Evolutionary conservation across 345 rosid species (phyloP), one percentile per base, ranked within the genome.

Genomic region (Camelina sativa): DNA sequence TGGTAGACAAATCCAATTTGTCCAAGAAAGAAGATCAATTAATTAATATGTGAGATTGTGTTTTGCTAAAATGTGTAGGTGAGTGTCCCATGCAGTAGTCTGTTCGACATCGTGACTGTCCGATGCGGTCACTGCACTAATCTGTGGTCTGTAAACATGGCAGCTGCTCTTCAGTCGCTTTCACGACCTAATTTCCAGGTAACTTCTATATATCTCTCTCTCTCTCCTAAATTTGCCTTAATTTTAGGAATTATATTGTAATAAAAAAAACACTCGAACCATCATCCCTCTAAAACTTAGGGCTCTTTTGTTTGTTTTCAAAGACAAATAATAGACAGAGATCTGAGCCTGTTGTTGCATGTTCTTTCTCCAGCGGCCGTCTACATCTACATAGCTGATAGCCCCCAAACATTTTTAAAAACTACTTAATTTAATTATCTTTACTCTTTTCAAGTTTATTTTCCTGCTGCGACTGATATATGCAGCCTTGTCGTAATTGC

Each of bases 91-190:
- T 85, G 96, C 89, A 91, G 88, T 77, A 94, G 83, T 80, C 70
- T 94, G 84, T 73, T 83, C 48, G 98, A 91, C 74, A 82, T 88
- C 23, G 98, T 94, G 79, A 94, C 98, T 66, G 91, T 94, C 86
- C 88, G 97, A 84, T 94, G 98, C 74, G 98, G 96, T 50, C 96
- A 90, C 91, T 94, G 98, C 87, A 77, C 93, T 17, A 90, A 90
- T 85, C 84, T 91, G 38, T 90, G 93, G 98, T 94, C 98, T 22
- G 97, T 94, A 68, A 91, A 94, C 83, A 94, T 94, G 97, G 97
- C 96, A 48, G 96, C 96, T 43, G 85, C 94, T 56, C 84, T 88
- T 75, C 98, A 89, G 90, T 89, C 96, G 58, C 83, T 84, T 73
- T 82, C 93, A 71, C 83, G 89, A 84, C 96, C 85, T 83, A 84